Evolutionary conservation across 2,329 filamentous ascomycete genomes (phyloP), one percentile per base, ranked within the genome.

Genomic region (Fusarium humuli): DNA sequence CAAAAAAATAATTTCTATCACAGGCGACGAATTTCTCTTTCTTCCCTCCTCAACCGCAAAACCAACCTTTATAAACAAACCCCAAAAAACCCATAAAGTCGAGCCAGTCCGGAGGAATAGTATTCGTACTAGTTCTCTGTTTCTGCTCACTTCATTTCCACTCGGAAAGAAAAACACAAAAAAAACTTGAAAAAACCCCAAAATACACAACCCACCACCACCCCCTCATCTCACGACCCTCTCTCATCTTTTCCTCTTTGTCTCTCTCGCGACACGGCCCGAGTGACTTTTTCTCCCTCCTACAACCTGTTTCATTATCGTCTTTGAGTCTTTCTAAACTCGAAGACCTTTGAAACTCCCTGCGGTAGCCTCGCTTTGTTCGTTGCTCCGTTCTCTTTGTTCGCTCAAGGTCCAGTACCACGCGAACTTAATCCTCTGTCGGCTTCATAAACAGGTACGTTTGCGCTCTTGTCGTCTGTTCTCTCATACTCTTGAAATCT

Each of bases 41-140:
- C 78, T 77, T 77, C 76, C 75, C 77, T 81, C 79, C 79, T 80
- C 81, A 82, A 77, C 78, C 79, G 81, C 82, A 81, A 80, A 78
- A 79, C 83, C 82, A 84, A 81, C 81, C 80, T 83, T 44, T 85
- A 84, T 83, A 82, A 82, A 66, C 78, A 77, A 75, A 74, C 75
- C 79, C 80, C 32, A 16, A 77, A 79, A 81, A 77, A 79, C 78
- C 80, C 76, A 77, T 79, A 81, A 82, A 81, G 80, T 81, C 80
- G 79, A 82, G 78, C 77, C 79, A 82, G 82, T 83, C 83, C 84
- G 84, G 85, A 84, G 86, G 85, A 86, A 84, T 86, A 85, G 82
- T 83, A 81, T 79, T 84, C 84, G 85, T 86, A 83, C 85, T 85
- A 82, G 79, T 83, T 86, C 83, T 86, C 84, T 88, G 86, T 86